A percentile compares a stretch with the other conserved stretches of the same genome.
Evolutionary conservation across 306 rosid genomes (phyloP).

Genomic region (Glycyrrhiza uralensis): DNA sequence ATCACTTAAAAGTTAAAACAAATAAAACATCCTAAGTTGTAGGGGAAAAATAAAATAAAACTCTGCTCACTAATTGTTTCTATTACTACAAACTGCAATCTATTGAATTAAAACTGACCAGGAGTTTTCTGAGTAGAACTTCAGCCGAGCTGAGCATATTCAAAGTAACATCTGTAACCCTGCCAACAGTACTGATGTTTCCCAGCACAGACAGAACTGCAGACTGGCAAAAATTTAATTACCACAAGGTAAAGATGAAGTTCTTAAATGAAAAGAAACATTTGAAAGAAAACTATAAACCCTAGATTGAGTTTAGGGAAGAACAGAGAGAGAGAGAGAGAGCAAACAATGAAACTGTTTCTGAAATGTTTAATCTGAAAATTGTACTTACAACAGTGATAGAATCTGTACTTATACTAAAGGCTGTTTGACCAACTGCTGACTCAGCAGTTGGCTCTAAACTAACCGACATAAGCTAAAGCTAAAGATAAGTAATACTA

Average conservation of each 20-base stretch:
- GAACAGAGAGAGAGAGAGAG: too few species aligned
- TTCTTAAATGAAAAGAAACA: neutral
- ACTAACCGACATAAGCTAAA: too few species aligned
- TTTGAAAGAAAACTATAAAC: too few species aligned
- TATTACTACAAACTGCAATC: conserved; percentile 15
- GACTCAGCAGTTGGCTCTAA: too few species aligned
- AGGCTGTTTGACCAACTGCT: too few species aligned
- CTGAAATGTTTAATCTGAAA: too few species aligned
- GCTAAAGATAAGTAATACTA: too few species aligned
- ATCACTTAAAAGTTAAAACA: neutral
- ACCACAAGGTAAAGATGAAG: conserved; percentile 33
- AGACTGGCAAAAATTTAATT: conserved; percentile 61
- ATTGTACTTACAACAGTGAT: too few species aligned
- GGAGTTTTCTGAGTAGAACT: conserved; percentile 67
- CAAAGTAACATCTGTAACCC: conserved; percentile 62
- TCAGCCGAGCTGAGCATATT: conserved; percentile 69
- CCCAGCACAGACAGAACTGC: conserved; percentile 79
- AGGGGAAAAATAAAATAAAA: conserved; percentile 4
- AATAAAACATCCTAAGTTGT: conserved; percentile 5
- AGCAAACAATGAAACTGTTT: too few species aligned
- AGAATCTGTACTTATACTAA: too few species aligned
- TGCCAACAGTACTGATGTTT: conserved; percentile 57
- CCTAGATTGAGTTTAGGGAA: too few species aligned
- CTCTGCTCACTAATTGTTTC: neutral
- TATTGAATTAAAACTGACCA: conserved; percentile 68